Conservation (phyloP, 192 early-diverging fungal species). For the Linnemannia schmuckeri region DNA sequence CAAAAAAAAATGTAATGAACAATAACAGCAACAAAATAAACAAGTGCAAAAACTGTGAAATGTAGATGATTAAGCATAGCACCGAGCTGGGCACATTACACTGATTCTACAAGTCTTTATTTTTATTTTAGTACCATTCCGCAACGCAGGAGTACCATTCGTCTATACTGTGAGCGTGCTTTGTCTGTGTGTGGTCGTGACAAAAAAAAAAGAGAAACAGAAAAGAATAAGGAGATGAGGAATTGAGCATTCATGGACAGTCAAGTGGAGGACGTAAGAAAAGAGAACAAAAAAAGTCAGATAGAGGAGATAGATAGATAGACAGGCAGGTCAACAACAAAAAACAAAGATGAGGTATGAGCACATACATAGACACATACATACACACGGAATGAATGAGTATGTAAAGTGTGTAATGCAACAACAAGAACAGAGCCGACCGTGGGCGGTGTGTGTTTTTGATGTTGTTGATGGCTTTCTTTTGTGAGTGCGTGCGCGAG, state of each 20-base stretch:
- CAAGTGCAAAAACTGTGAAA: neutral
- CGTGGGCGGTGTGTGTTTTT: neutral
- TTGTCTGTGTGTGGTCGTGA: neutral
- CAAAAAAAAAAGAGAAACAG: neutral
- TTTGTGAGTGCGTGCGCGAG: conserved; percentile 6
- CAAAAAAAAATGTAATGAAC: neutral
- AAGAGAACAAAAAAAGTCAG: neutral
- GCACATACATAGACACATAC: neutral
- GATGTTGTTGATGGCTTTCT: neutral
- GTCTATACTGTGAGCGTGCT: neutral
- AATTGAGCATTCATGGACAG: neutral
- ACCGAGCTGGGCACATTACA: neutral
- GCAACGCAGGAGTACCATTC: neutral
- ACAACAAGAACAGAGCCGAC: neutral
- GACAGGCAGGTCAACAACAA: neutral
- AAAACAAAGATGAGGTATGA: neutral
- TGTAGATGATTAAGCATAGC: conserved; percentile 7
- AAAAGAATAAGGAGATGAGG: neutral
- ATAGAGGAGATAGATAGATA: neutral
- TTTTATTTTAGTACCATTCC: conserved; percentile 5
- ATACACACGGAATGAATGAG: neutral
- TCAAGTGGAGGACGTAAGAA: neutral
- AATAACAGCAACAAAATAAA: neutral
- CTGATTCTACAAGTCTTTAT: neutral
- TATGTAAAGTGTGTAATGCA: neutral